Conservation (phyloP, 768 basidiomycete genomes). For the Dentipellis fragilis region DNA sequence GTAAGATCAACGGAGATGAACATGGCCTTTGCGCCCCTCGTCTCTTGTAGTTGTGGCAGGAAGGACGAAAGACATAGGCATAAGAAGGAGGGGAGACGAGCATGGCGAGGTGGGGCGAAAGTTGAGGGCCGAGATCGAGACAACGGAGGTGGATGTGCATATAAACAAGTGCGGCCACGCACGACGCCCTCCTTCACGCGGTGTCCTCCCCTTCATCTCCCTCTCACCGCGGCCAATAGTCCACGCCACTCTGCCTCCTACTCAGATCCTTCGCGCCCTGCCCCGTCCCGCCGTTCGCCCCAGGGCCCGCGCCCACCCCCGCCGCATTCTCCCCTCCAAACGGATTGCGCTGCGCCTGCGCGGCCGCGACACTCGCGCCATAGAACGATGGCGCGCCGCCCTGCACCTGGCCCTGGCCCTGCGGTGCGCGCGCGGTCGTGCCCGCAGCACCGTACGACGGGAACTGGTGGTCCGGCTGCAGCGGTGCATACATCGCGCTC, state of each 20-base stretch:
- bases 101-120: neutral
- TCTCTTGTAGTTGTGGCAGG: too few species aligned
- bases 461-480: conserved; percentile 72
- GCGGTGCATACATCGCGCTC: conserved; percentile 62
- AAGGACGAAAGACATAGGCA: too few species aligned
- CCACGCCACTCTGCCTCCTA: conserved; percentile 54
- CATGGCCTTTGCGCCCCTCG: neutral
- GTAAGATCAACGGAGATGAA: neutral
- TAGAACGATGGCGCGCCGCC: conserved; percentile 60
- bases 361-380: conserved; percentile 44
- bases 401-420: conserved; percentile 39
- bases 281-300: conserved; percentile 31
- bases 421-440: conserved; percentile 24
- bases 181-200: neutral
- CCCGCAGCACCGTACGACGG: conserved; percentile 35
- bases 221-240: conserved; percentile 64
- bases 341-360: conserved; percentile 27
- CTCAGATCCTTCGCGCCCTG: conserved; percentile 27
- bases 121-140: neutral
- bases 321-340: conserved; percentile 16
- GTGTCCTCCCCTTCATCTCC: neutral
- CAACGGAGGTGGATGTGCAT: neutral
- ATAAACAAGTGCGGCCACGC: neutral
- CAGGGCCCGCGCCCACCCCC: conserved; percentile 13
- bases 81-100: too few species aligned